Base-by-base conservation (phyloP, 768 basidiomycete genomes). In the Xerocomellus intermedius region DNA sequence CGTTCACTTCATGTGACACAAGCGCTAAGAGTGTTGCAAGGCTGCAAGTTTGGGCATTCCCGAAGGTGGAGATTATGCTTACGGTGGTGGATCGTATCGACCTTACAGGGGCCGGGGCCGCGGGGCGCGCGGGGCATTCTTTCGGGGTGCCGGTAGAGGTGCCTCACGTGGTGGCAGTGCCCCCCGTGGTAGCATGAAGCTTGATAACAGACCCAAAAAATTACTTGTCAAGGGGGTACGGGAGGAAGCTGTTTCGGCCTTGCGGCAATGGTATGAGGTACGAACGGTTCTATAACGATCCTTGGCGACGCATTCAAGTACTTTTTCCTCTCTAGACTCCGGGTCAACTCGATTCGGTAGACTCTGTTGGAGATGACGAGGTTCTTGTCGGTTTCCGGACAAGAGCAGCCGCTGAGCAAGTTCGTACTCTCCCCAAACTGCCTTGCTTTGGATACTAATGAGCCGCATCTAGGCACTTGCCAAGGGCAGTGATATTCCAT, bases 231-330 rank as follows among this genome's bases (percentile, higher is more conserved):
- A 90, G 64, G 89, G 87, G 36, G 82, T 82, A 9, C 71, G 76
- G 35, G 78, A 80, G 19, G 75, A 75, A n/a, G 75, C 75, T 30
- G 57, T 83, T 32, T 83, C 86, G 57, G 78, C 81, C 7, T 74
- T 94, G 55, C 82, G 81, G 58, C 85, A 90, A 61, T 95, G 91
- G 89, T 96, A 87, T 67, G 89, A 92, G 79, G 85, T 89, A 64
- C 21, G 73, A 59, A 14, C 6, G 21, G 2, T 49, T 39, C 5
- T 22, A 17, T 10, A 10, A 24, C 38, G 13, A 5, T 50, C 28
- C 12, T 42, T 28, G n/a, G 38, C 3, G 17, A 22, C 32, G 7
- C 28, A 50, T 52, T 58, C 41, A 61, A 19, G 35, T 13, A 54
- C 60, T 5, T 51, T 56, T 53, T 33, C 10, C 38, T 14, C 26